Conservation (phyloP, 495 filamentous ascomycete species). For the Parathielavia appendiculata region DNA sequence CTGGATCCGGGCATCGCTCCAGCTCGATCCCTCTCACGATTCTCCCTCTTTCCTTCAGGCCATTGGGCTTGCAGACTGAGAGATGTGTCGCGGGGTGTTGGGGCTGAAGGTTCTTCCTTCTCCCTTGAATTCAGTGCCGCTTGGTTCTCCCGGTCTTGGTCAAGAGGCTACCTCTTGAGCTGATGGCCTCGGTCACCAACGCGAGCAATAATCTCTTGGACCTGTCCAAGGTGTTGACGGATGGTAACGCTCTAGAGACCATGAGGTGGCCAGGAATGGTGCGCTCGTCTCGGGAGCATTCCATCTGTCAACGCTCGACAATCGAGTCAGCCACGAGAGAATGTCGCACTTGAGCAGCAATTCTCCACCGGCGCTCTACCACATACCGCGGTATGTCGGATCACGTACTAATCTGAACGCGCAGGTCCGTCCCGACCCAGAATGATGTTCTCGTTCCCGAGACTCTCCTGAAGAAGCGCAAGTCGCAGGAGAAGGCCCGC, state of each 20-base stretch:
- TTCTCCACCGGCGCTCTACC: slow-evolving; percentile 83
- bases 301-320: slow-evolving; percentile 70
- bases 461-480: slow-evolving; percentile 99
- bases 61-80: slow-evolving; percentile 44
- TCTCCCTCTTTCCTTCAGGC: slow-evolving; percentile 51
- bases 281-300: neutral
- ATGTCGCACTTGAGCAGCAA: slow-evolving; percentile 82
- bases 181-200: slow-evolving; percentile 19
- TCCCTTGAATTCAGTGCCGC: slow-evolving; percentile 80
- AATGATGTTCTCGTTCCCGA: slow-evolving; percentile 94
- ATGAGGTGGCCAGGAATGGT: slow-evolving; percentile 15
- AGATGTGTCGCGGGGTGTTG: slow-evolving; percentile 66
- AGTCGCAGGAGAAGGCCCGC: slow-evolving; percentile 96
- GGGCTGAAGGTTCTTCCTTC: slow-evolving; percentile 67
- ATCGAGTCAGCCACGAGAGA: slow-evolving; percentile 86
- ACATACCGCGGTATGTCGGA: slow-evolving; percentile 58
- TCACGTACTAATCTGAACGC: slow-evolving; percentile 57
- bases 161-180: neutral
- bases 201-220: slow-evolving; percentile 54
- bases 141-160: slow-evolving; percentile 26
- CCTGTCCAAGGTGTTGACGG: slow-evolving; percentile 71
- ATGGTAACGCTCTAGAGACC: slow-evolving; percentile 49
- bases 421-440: slow-evolving; percentile 77
- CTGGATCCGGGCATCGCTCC: slow-evolving; percentile 43
- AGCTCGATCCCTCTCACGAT: slow-evolving; percentile 74